A percentile compares a stretch with the other conserved stretches of the same genome.
Conservation (phyloP, 2,329 filamentous ascomycete genomes). For the Phoma sp. region DNA sequence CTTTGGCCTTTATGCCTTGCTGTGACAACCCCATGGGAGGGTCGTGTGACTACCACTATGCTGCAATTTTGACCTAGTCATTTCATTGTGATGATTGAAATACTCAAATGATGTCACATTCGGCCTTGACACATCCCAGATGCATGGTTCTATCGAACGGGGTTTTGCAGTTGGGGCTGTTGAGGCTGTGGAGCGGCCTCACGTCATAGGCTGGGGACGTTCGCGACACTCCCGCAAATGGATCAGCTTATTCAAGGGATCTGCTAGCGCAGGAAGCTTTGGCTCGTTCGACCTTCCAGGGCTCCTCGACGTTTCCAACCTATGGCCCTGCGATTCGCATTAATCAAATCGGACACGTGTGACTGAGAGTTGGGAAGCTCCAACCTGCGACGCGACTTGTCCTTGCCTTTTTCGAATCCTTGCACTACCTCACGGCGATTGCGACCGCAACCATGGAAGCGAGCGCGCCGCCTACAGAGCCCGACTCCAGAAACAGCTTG, state of each 20-base stretch:
- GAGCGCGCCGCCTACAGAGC: constrained; percentile 38
- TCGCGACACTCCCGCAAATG: constrained; percentile 17
- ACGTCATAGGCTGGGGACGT: constrained; percentile 15
- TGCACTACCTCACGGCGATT: constrained; percentile 22
- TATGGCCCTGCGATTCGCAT: constrained; percentile 16
- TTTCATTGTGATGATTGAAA: neutral
- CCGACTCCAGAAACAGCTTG: constrained; percentile 50
- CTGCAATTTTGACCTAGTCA: no score
- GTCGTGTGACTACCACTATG: no score
- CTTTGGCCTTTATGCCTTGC: neutral
- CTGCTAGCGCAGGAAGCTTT: constrained; percentile 20
- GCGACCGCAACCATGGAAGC: constrained; percentile 26
- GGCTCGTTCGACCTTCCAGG: constrained; percentile 17
- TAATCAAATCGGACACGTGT: constrained; percentile 14
- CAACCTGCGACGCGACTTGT: constrained; percentile 17
- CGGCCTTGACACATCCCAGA: no score
- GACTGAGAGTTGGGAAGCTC: constrained; percentile 16
- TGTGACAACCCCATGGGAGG: no score
- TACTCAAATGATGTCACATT: no score
- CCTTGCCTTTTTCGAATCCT: constrained; percentile 28
- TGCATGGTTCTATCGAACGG: no score
- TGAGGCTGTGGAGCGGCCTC: neutral
- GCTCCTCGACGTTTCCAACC: constrained; percentile 12
- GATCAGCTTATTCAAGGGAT: constrained; percentile 16
- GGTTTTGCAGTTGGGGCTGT: neutral